A percentile compares a stretch with the other conserved stretches of the same genome.
These are phyloP conservation scores for Piedraia hortae DNA, from an alignment of 2,329 filamentous ascomycete species.

Conservation along the genomic window DNA sequence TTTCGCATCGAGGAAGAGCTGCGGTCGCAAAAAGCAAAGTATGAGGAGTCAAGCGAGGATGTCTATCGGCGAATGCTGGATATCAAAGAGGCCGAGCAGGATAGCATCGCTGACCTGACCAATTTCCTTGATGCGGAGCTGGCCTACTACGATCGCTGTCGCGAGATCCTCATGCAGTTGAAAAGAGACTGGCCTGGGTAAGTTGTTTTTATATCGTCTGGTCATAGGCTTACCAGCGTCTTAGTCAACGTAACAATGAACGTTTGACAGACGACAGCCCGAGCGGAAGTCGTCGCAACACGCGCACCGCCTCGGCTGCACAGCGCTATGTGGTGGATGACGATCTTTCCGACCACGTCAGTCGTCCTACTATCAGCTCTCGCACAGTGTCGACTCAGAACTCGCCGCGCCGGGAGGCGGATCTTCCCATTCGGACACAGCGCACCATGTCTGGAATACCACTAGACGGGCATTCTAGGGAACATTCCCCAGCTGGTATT, in stretches of 20 bases:
- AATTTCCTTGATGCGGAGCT: slow-evolving; percentile 71
- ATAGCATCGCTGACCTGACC: slow-evolving; percentile 54
- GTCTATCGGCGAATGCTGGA: slow-evolving; percentile 83
- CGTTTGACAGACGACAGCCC: slow-evolving; percentile 8
- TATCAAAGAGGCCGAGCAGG: slow-evolving; percentile 71
- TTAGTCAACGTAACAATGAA: slow-evolving; percentile 4
- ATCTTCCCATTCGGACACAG: slow-evolving; percentile 15
- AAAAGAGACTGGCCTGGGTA: slow-evolving; percentile 40
- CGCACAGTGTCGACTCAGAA: slow-evolving; percentile 14
- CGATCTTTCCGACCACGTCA: slow-evolving; percentile 23
- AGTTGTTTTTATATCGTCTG: slow-evolving; percentile 15
- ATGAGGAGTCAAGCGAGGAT: slow-evolving; percentile 83
- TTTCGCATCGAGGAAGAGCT: slow-evolving; percentile 83
- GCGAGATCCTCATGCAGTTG: slow-evolving; percentile 48
- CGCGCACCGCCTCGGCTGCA: slow-evolving; percentile 32
- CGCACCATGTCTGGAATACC: slow-evolving; percentile 1
- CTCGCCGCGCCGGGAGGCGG: slow-evolving; percentile 17
- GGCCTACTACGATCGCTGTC: slow-evolving; percentile 70
- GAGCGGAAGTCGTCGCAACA: slow-evolving; percentile 15
- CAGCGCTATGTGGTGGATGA: slow-evolving; percentile 31
- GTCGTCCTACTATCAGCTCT: slow-evolving; percentile 26
- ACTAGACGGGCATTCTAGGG: slow-evolving; percentile 10
- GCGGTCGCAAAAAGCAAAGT: slow-evolving; percentile 74
- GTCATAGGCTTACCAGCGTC: neutral
- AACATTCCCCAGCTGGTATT: slow-evolving; percentile 21